Percentiles rank a stretch among this genome's conserved stretches.
phyloP scores from a whole-genome alignment of 768 basidiomycete genomes.

The Phanerochaete sordida region DNA sequence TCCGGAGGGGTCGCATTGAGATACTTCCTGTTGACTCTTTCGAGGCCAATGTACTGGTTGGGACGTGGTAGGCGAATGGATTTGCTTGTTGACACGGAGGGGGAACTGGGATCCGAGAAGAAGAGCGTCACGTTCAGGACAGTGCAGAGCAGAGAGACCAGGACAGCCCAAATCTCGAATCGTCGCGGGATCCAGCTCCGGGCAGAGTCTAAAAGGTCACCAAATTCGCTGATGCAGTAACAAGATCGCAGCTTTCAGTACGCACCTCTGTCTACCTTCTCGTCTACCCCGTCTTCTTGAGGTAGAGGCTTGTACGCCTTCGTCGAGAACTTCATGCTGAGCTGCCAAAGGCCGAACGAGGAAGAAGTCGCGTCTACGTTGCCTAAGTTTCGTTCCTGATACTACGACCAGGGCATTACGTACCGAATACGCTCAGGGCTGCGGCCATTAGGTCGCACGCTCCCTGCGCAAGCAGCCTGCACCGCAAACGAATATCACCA shows the following conservation, averaged over 20 bases:
- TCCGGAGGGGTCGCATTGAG: neutral
- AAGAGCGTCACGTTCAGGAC: neutral
- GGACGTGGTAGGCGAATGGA: neutral
- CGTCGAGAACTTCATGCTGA: neutral
- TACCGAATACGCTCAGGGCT: no score
- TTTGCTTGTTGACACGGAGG: neutral
- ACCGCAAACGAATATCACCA: no score
- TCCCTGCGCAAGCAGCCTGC: no score
- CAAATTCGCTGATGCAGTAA: neutral
- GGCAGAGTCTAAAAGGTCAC: no score
- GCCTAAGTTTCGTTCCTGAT: no score
- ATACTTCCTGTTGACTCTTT: neutral
- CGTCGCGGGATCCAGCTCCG: neutral
- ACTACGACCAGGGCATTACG: no score
- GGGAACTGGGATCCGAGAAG: neutral
- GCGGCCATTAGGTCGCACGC: no score
- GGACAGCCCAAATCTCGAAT: neutral
- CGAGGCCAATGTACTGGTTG: slow-evolving; percentile 1
- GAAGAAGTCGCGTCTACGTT: no score
- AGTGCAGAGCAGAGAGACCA: neutral
- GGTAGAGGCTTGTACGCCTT: neutral
- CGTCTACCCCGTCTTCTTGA: neutral
- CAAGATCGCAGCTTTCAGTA: neutral
- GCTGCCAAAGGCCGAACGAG: neutral
- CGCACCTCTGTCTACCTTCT: neutral